These are phyloP conservation scores for Kluyveromyces nonfermentans DNA, from an alignment of 805 yeast species.

Conservation along the genomic window DNA sequence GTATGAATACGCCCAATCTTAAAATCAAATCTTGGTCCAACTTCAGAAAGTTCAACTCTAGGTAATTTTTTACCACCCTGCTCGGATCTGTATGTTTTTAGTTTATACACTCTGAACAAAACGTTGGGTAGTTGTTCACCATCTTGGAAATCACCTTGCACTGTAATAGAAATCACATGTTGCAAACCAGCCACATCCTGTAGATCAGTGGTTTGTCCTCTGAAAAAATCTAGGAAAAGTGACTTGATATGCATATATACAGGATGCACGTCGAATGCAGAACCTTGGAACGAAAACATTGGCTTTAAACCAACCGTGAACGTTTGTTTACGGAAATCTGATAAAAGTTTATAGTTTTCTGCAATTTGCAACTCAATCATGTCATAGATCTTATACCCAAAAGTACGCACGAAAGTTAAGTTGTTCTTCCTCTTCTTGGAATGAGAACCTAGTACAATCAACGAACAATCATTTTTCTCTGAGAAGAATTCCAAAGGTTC, in stretches of 20 bases:
- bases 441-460: constrained; percentile 67
- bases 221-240: constrained; percentile 79
- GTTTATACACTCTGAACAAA: constrained; percentile 82
- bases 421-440: constrained; percentile 92
- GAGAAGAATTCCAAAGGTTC: constrained; percentile 80
- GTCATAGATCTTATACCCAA: constrained; percentile 83
- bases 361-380: constrained; percentile 83
- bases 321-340: constrained; percentile 72
- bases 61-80: constrained; percentile 66
- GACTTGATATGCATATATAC: constrained; percentile 79
- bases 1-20: constrained; percentile 77
- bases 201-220: constrained; percentile 70
- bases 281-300: constrained; percentile 87
- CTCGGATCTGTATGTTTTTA: constrained; percentile 72
- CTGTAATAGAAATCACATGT: constrained; percentile 73
- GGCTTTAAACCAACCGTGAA: constrained; percentile 89
- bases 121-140: constrained; percentile 65
- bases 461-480: constrained; percentile 87
- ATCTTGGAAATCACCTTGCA: constrained; percentile 66
- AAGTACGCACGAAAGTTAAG: constrained; percentile 79
- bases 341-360: constrained; percentile 57
- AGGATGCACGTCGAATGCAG: constrained; percentile 84
- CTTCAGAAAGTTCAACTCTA: constrained; percentile 87
- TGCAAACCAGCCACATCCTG: constrained; percentile 95
- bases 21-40: constrained; percentile 93